Conservation (phyloP, 1,284 basidiomycete genomes). For the Fomitopsis palustris region DNA sequence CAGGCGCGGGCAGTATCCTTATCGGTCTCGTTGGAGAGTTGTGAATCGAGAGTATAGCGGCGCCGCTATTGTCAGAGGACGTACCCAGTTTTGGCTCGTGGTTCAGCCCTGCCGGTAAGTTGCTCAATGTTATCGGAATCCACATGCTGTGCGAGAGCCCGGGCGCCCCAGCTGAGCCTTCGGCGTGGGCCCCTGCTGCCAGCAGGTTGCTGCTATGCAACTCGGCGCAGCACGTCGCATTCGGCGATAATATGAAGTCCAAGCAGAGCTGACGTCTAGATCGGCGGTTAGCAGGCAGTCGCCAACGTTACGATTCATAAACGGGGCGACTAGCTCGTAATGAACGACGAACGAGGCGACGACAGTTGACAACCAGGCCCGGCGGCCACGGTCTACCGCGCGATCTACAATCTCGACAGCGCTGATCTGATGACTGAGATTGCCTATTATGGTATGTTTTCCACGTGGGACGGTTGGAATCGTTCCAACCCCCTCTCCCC, state of each 20-base stretch:
- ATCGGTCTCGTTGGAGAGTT: background rate
- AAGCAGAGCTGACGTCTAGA: background rate
- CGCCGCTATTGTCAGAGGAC: background rate
- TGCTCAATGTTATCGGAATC: background rate
- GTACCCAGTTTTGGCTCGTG: background rate
- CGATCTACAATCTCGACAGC: slow-evolving; percentile 8
- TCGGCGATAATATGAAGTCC: background rate
- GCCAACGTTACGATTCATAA: background rate
- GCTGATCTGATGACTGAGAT: slow-evolving; percentile 6
- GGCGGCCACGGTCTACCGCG: background rate
- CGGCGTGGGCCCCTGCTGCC: background rate
- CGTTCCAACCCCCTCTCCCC: background rate
- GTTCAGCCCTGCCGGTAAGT: background rate
- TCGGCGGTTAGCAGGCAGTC: background rate
- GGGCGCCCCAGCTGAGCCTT: background rate
- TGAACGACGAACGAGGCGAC: background rate
- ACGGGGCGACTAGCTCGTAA: background rate
- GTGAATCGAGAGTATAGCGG: background rate
- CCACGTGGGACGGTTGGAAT: slow-evolving; percentile 1
- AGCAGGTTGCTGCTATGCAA: background rate
- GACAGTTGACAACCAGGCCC: slow-evolving; percentile 4
- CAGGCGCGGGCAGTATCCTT: background rate
- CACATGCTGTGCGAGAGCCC: background rate
- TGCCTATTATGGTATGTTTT: background rate
- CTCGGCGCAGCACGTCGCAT: background rate